phyloP scores from a whole-genome alignment of 371 early-diverging fungal genomes.

The Syncephalastrum contaminatum region DNA sequence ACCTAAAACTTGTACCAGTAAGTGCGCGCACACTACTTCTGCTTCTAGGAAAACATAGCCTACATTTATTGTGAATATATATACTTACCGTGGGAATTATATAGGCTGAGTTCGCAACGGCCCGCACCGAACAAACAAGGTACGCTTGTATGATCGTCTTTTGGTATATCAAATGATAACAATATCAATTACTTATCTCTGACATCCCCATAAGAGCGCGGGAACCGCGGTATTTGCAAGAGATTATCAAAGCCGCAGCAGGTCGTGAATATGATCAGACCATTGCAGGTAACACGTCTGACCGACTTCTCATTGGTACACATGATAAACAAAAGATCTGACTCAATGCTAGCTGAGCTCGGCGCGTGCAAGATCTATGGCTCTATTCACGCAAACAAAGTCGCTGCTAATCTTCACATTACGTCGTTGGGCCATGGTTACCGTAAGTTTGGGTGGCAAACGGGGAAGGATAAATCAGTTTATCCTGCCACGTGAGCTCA shows the following conservation, averaged over 20 bases:
- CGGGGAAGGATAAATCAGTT: neutral
- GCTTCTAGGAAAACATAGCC: slow-evolving; percentile 1
- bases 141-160: neutral
- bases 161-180: neutral
- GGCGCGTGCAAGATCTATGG: slow-evolving; percentile 81
- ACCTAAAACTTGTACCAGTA: slow-evolving; percentile 48
- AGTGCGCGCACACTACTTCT: slow-evolving; percentile 4
- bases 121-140: slow-evolving; percentile 19
- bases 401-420: slow-evolving; percentile 88
- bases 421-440: slow-evolving; percentile 92
- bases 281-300: slow-evolving; percentile 18
- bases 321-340: too few relatives aligned
- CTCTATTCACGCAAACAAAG: slow-evolving; percentile 72
- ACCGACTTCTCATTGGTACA: too few relatives aligned
- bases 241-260: slow-evolving; percentile 42
- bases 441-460: slow-evolving; percentile 35
- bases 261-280: slow-evolving; percentile 35
- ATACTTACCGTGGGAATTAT: slow-evolving; percentile 4
- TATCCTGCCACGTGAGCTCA: neutral
- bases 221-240: slow-evolving; percentile 37
- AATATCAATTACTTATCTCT: neutral
- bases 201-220: slow-evolving; percentile 15
- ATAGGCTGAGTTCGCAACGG: slow-evolving; percentile 47
- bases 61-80: neutral
- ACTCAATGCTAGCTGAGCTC: slow-evolving; percentile 30